Conservation (phyloP, 805 yeast species). For the Kodamaea sagamina region DNA sequence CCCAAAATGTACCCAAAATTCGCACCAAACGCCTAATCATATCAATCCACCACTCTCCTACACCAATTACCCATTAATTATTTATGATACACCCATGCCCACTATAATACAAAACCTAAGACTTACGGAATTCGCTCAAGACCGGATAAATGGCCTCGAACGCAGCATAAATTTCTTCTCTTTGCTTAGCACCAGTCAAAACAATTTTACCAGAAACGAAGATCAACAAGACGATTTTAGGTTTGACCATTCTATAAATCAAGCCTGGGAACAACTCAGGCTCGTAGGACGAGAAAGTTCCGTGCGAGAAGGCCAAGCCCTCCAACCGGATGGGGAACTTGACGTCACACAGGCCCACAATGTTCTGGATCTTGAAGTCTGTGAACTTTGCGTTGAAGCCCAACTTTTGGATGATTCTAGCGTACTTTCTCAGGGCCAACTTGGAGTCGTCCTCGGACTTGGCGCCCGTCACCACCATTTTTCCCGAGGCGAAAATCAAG, state of each 20-base stretch:
- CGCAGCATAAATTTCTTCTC: conserved; percentile 97
- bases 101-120: conserved; percentile 31
- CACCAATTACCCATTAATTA: conserved; percentile 4
- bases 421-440: conserved; percentile 94
- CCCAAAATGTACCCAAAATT: no score
- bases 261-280: conserved; percentile 98
- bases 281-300: conserved; percentile 97
- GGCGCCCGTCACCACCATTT: conserved; percentile 99
- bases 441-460: conserved; percentile 98
- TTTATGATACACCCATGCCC: conserved; percentile 6
- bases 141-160: conserved; percentile 98
- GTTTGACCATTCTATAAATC: conserved; percentile 99
- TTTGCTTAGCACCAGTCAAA: conserved; percentile 96
- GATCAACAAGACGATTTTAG: conserved; percentile 91
- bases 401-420: conserved; percentile 95
- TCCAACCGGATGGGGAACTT: conserved; percentile 96
- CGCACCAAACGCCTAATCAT: no score
- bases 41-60: neutral
- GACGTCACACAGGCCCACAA: conserved; percentile 98
- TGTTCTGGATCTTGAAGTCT: conserved; percentile 96
- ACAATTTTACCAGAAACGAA: conserved; percentile 98
- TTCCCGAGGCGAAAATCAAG: conserved; percentile 95
- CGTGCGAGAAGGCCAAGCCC: conserved; percentile 97
- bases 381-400: conserved; percentile 98
- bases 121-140: conserved; percentile 94